Conservation (phyloP, 2,329 filamentous ascomycete species). For the Exserohilum rostratum region DNA sequence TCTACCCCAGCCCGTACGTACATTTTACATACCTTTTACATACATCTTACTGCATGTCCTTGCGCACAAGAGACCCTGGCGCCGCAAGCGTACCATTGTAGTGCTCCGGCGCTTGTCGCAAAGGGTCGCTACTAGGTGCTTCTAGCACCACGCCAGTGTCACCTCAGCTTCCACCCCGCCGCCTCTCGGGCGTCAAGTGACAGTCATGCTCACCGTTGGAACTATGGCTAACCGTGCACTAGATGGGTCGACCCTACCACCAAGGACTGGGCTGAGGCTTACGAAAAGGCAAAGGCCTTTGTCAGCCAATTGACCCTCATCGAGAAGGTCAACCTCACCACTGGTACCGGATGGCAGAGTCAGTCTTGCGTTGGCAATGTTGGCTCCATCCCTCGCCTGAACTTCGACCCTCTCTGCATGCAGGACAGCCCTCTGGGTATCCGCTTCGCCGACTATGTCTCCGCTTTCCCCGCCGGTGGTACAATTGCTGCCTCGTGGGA, state of each 20-base stretch:
- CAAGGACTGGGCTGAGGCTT: conserved; percentile 76
- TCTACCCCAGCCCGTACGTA: conserved; percentile 75
- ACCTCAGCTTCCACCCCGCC: not conserved
- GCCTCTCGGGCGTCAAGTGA: no score
- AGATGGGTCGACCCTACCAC: conserved; percentile 74
- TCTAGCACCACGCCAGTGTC: not conserved
- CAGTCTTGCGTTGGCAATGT: conserved; percentile 68
- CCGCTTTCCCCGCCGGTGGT: conserved; percentile 79
- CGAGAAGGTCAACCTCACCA: conserved; percentile 95
- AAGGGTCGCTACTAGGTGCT: not conserved
- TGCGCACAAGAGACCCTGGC: not conserved
- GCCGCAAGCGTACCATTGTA: not conserved
- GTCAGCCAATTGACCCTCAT: conserved; percentile 81
- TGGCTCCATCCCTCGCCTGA: conserved; percentile 72
- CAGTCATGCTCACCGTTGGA: not conserved
- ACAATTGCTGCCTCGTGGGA: conserved; percentile 86
- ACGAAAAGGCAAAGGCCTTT: conserved; percentile 75
- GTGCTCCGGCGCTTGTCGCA: not conserved
- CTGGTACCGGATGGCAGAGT: conserved; percentile 74
- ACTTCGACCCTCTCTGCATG: conserved; percentile 77
- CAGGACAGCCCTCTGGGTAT: conserved; percentile 86
- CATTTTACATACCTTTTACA: not conserved
- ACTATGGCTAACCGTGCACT: not conserved
- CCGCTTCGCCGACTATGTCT: conserved; percentile 77
- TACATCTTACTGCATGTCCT: no score